These are phyloP conservation scores for Leptodontidium sp. DNA, from an alignment of 2,329 filamentous ascomycete genomes.

Conservation along the genomic window DNA sequence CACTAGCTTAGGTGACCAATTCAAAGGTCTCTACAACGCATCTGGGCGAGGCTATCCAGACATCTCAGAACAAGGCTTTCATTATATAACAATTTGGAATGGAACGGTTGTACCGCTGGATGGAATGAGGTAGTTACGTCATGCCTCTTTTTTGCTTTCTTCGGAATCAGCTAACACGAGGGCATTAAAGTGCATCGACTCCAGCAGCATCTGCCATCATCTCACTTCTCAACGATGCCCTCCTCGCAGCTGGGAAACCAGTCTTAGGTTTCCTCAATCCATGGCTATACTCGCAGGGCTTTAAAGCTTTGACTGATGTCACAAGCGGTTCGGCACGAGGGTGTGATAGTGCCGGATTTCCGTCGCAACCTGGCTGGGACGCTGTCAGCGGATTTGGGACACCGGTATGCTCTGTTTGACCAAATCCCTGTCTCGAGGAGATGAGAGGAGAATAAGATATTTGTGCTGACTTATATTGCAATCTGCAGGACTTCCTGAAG, in stretches of 20 bases:
- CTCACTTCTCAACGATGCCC: constrained; percentile 67
- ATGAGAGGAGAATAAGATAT: neutral
- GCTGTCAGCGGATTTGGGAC: constrained; percentile 50
- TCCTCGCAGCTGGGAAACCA: constrained; percentile 59
- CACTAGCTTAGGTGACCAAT: constrained; percentile 51
- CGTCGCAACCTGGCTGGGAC: constrained; percentile 47
- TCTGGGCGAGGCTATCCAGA: constrained; percentile 59
- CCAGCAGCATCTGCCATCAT: constrained; percentile 66
- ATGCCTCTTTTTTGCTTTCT: neutral
- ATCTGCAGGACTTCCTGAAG: constrained; percentile 17
- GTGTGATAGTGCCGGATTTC: constrained; percentile 46
- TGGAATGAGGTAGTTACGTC: constrained; percentile 49
- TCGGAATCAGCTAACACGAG: too few species aligned
- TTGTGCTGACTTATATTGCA: neutral
- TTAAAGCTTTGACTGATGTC: constrained; percentile 51
- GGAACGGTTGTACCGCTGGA: constrained; percentile 51
- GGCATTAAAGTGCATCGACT: constrained; percentile 54
- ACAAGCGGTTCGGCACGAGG: constrained; percentile 49
- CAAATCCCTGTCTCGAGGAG: too few species aligned
- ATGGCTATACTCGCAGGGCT: constrained; percentile 50
- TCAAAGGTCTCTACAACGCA: constrained; percentile 55
- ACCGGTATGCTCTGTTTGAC: constrained; percentile 32
- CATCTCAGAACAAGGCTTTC: constrained; percentile 63
- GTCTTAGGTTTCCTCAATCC: constrained; percentile 54
- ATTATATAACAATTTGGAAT: constrained; percentile 55